These are phyloP conservation scores for Floccularia luteovirens DNA, from an alignment of 768 basidiomycete species.

Conservation along the genomic window DNA sequence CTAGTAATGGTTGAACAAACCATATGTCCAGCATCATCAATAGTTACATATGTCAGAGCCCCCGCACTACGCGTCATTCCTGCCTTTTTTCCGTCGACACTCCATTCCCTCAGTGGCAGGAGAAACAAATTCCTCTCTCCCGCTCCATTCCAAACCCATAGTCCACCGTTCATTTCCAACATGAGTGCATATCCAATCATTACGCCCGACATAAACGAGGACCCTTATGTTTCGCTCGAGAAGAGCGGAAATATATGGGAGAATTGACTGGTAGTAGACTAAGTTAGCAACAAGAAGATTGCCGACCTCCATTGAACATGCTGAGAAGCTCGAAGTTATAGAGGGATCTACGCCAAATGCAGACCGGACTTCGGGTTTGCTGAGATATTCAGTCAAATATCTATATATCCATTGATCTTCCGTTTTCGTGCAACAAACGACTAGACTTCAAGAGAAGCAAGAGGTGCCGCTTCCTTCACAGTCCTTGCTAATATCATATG, in stretches of 20 bases:
- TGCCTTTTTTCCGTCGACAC: conserved; percentile 34
- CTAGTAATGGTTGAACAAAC: conserved; percentile 14
- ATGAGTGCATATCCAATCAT: conserved; percentile 76
- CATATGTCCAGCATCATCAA: conserved; percentile 72
- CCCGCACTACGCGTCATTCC: conserved; percentile 30
- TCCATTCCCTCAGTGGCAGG: conserved; percentile 53
- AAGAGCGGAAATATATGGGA: conserved; percentile 54
- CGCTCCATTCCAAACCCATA: conserved; percentile 64
- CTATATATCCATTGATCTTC: conserved; percentile 20
- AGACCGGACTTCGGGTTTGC: conserved; percentile 42
- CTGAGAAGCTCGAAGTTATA: conserved; percentile 23
- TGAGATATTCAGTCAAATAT: conserved; percentile 53
- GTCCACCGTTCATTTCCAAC: conserved; percentile 73
- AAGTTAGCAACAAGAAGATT: conserved; percentile 35
- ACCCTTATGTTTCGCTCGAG: conserved; percentile 69
- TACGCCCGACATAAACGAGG: conserved; percentile 63
- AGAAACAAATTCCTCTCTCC: conserved; percentile 32
- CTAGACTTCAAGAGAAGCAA: conserved; percentile 54
- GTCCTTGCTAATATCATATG: conserved; percentile 62
- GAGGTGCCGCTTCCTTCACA: conserved; percentile 46
- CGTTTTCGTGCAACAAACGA: conserved; percentile 3
- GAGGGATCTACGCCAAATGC: conserved; percentile 57
- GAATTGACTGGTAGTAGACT: conserved; percentile 37
- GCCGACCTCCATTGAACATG: conserved; percentile 30
- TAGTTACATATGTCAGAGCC: conserved; percentile 56